Percentiles rank a stretch among this genome's conserved stretches.
These are phyloP conservation scores for Raddia distichophylla DNA, from an alignment of 176 grass and related monocot species.

Conservation along the genomic window DNA sequence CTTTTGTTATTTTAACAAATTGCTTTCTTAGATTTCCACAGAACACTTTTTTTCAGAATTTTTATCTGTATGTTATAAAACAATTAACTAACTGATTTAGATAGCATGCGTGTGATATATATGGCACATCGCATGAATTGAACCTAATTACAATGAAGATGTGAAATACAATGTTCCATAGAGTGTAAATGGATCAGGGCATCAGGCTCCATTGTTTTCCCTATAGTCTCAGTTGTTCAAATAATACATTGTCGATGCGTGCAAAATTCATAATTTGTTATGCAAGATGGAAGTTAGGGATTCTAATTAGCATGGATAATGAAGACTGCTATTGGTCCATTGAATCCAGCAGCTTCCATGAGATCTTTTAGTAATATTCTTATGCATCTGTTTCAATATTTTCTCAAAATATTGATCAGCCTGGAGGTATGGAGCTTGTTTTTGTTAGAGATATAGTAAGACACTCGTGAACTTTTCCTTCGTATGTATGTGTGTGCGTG, in stretches of 20 bases:
- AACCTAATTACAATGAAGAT: background rate
- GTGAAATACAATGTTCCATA: background rate
- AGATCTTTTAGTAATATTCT: background rate
- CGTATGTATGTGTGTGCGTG: no score
- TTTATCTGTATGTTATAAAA: background rate
- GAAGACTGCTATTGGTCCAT: background rate
- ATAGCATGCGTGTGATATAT: background rate
- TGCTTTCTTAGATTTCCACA: background rate
- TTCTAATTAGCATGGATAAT: background rate
- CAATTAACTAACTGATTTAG: conserved; percentile 1
- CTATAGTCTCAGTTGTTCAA: background rate
- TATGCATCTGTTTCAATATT: background rate
- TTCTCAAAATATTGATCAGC: no score
- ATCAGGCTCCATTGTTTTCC: background rate
- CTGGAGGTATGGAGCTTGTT: no score
- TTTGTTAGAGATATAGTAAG: no score
- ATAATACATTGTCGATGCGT: background rate
- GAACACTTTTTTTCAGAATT: background rate
- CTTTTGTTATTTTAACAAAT: background rate
- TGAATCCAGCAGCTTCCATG: background rate
- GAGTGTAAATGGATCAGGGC: background rate
- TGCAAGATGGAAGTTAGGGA: background rate
- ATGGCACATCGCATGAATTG: background rate
- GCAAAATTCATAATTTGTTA: background rate
- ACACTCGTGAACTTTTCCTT: no score